A percentile compares a stretch with the other conserved stretches of the same genome.
Conservation (phyloP, 2,329 filamentous ascomycete genomes). For the Drechslerella dactyloides region DNA sequence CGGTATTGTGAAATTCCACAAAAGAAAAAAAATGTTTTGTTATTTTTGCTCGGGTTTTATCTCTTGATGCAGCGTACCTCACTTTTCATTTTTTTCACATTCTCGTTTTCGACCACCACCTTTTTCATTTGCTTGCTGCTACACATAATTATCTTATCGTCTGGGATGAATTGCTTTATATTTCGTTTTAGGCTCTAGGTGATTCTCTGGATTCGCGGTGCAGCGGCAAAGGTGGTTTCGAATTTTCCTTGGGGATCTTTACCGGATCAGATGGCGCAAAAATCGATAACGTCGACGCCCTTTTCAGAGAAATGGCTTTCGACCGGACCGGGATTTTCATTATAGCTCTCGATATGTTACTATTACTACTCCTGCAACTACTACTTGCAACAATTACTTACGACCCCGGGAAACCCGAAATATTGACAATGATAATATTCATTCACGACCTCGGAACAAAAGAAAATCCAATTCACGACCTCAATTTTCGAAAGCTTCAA, state of each 20-base stretch:
- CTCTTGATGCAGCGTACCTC: conserved; percentile 27
- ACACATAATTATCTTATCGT: conserved; percentile 3
- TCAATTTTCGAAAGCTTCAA: background rate
- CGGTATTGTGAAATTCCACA: conserved; percentile 31
- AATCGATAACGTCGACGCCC: conserved; percentile 41
- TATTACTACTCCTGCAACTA: conserved; percentile 15
- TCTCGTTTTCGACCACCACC: conserved; percentile 26
- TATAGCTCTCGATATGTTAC: conserved; percentile 15
- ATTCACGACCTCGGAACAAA: conserved; percentile 16
- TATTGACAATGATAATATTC: conserved; percentile 24
- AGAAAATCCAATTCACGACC: conserved; percentile 29
- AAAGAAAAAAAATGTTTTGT: conserved; percentile 9
- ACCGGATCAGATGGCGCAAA: conserved; percentile 50
- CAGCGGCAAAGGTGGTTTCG: conserved; percentile 49
- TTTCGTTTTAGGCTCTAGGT: conserved; percentile 48
- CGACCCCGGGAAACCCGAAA: conserved; percentile 32
- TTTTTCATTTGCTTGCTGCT: background rate
- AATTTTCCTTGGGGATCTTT: conserved; percentile 49
- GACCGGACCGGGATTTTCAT: conserved; percentile 39
- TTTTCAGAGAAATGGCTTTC: conserved; percentile 41
- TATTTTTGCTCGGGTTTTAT: conserved; percentile 24
- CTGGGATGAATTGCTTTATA: conserved; percentile 32
- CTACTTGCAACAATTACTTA: conserved; percentile 7
- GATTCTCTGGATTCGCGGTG: conserved; percentile 40
- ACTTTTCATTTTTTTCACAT: conserved; percentile 33